A percentile compares a stretch with the other conserved stretches of the same genome.
These are phyloP conservation scores for Dimocarpus longan DNA, from an alignment of 345 rosid species.

Conservation along the genomic window DNA sequence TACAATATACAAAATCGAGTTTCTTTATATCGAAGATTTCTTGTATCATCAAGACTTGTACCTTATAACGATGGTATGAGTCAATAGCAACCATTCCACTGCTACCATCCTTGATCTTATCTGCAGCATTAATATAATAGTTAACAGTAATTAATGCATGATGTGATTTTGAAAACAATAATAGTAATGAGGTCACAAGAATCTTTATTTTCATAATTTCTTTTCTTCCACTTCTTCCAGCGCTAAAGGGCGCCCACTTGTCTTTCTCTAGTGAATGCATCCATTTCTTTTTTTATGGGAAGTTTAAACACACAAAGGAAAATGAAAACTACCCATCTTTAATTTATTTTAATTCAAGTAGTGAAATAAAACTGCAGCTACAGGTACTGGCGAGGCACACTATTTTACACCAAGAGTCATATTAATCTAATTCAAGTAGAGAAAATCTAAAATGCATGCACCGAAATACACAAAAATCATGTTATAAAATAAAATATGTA, in stretches of 20 bases:
- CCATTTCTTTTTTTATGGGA: too few relatives aligned
- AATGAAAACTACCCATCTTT: not conserved
- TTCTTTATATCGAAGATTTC: not conserved
- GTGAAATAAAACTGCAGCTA: too few relatives aligned
- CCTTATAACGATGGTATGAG: constrained; percentile 45
- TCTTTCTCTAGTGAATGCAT: not conserved
- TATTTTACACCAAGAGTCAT: not conserved
- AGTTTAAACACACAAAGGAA: too few relatives aligned
- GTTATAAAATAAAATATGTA: too few relatives aligned
- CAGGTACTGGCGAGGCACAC: not conserved
- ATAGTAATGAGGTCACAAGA: not conserved
- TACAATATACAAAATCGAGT: too few relatives aligned
- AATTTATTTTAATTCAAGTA: not conserved
- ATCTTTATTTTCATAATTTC: not conserved
- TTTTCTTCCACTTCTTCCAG: not conserved
- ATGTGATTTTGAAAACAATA: not conserved
- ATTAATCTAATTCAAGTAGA: not conserved
- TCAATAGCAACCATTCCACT: constrained; percentile 34
- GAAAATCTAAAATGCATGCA: not conserved
- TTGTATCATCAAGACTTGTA: not conserved
- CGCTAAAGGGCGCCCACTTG: not conserved
- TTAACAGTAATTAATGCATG: not conserved
- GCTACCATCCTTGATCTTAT: constrained; percentile 23
- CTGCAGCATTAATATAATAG: constrained; percentile 12
- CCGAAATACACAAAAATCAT: too few relatives aligned